Evolutionary conservation across 345 rosid species (phyloP).

Genomic region (Aquilaria malaccensis): DNA sequence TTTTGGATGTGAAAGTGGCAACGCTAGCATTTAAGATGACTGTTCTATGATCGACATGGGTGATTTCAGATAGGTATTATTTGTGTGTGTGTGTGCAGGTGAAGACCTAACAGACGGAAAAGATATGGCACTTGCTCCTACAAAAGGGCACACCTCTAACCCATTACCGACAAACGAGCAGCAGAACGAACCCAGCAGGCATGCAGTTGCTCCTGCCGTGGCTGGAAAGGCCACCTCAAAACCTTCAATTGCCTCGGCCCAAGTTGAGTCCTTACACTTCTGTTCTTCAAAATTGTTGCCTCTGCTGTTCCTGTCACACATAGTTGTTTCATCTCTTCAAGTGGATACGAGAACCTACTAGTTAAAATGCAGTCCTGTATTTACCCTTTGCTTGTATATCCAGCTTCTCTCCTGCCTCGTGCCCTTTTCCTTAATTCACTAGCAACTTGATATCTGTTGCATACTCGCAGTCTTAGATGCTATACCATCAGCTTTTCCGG

Average conservation of each 20-base stretch:
- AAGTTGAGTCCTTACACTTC: constrained; percentile 12
- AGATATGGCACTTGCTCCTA: constrained; percentile 35
- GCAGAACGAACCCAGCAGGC: constrained; percentile 37
- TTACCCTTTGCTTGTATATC: constrained; percentile 16
- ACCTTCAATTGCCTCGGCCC: constrained; percentile 37
- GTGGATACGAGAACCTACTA: constrained; percentile 12
- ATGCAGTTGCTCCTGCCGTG: constrained; percentile 75
- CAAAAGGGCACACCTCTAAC: constrained; percentile 32
- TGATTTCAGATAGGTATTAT: not conserved
- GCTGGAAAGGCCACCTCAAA: constrained; percentile 71
- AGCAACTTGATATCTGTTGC: not conserved
- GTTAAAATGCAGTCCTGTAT: not conserved
- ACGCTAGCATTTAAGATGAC: too few relatives aligned
- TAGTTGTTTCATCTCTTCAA: constrained; percentile 14
- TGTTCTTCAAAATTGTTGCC: constrained; percentile 21
- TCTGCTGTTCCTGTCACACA: constrained; percentile 24
- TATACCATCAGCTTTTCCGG: too few relatives aligned
- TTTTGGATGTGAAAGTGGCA: too few relatives aligned
- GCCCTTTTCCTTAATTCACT: not conserved
- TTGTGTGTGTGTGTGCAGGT: constrained; percentile 33
- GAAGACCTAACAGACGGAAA: constrained; percentile 36
- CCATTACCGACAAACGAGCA: constrained; percentile 76
- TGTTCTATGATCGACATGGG: too few relatives aligned
- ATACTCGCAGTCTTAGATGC: too few relatives aligned
- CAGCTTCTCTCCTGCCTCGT: not conserved